Conservation (phyloP, 805 yeast genomes). For the Myxozyma monticola region DNA sequence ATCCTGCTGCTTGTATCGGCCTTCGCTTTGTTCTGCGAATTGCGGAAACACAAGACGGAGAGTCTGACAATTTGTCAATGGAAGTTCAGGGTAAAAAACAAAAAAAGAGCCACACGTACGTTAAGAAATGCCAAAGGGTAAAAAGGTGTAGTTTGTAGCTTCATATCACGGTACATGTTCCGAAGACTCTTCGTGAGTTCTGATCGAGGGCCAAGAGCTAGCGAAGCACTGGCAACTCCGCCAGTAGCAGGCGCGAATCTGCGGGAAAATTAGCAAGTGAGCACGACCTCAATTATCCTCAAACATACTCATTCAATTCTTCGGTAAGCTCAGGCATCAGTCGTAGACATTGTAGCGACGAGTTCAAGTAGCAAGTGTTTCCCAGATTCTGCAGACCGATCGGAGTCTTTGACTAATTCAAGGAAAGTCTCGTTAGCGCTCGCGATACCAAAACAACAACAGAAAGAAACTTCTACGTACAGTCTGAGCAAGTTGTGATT, state of each 20-base stretch:
- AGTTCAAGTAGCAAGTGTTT: conserved; percentile 75
- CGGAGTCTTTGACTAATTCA: conserved; percentile 43
- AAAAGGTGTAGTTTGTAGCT: conserved; percentile 45
- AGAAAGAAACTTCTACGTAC: conserved; percentile 36
- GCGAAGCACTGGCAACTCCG: background rate
- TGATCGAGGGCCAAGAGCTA: conserved; percentile 23
- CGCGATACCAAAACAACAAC: conserved; percentile 25
- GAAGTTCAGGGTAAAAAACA: background rate
- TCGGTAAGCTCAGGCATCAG: conserved; percentile 51
- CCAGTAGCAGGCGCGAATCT: conserved; percentile 1
- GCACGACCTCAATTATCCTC: background rate
- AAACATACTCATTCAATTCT: conserved; percentile 41
- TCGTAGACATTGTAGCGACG: conserved; percentile 60
- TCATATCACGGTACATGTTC: conserved; percentile 38
- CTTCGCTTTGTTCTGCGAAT: conserved; percentile 73
- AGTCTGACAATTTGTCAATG: conserved; percentile 12
- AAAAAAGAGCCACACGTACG: background rate
- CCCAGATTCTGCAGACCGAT: conserved; percentile 70
- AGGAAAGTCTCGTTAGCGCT: conserved; percentile 2
- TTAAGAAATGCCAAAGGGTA: conserved; percentile 67
- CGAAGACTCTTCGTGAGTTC: conserved; percentile 40
- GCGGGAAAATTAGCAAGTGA: background rate
- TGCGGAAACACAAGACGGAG: conserved; percentile 74
- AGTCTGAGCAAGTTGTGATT: conserved; percentile 42
- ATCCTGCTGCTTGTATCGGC: conserved; percentile 90